A percentile compares a stretch with the other conserved stretches of the same genome.
These are phyloP conservation scores for Penicillium waksmanii DNA, from an alignment of 495 filamentous ascomycete species.

Conservation along the genomic window DNA sequence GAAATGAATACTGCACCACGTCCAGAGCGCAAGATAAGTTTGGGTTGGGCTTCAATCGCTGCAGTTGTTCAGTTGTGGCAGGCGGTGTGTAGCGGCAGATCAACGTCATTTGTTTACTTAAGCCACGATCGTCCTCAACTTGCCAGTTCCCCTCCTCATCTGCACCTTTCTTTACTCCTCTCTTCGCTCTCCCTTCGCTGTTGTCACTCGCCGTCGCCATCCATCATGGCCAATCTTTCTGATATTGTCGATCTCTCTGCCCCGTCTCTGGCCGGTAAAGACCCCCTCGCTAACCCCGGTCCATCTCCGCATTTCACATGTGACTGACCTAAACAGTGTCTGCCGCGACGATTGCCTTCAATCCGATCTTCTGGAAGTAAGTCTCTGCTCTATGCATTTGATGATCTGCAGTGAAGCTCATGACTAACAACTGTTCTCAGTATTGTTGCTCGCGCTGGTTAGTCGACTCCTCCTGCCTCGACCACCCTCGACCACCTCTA, in stretches of 20 bases:
- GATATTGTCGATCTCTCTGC: conserved; percentile 53
- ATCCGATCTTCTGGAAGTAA: conserved; percentile 63
- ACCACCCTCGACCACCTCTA: not conserved
- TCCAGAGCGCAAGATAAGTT: too few species aligned
- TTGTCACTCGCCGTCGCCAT: not conserved
- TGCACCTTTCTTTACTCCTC: conserved; percentile 5
- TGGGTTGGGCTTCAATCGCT: too few species aligned
- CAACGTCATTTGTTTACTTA: conserved; percentile 41
- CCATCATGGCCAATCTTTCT: conserved; percentile 41
- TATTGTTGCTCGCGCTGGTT: conserved; percentile 53
- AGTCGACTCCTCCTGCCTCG: conserved; percentile 16
- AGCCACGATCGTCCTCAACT: conserved; percentile 17
- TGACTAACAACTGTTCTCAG: conserved; percentile 22
- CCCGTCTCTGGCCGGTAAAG: conserved; percentile 47
- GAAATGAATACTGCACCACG: too few species aligned
- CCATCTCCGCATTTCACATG: conserved; percentile 35
- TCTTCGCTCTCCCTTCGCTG: conserved; percentile 8
- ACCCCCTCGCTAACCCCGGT: conserved; percentile 2
- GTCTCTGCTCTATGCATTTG: conserved; percentile 18
- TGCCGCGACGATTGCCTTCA: conserved; percentile 55
- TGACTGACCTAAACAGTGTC: conserved; percentile 48
- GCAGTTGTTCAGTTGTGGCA: not conserved
- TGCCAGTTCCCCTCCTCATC: conserved; percentile 7
- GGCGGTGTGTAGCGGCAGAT: not conserved
- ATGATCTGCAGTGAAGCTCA: not conserved